Evolutionary conservation across 495 filamentous ascomycete species (phyloP), one percentile per base, ranked within the genome.

Genomic region (Filosporella fistucella): DNA sequence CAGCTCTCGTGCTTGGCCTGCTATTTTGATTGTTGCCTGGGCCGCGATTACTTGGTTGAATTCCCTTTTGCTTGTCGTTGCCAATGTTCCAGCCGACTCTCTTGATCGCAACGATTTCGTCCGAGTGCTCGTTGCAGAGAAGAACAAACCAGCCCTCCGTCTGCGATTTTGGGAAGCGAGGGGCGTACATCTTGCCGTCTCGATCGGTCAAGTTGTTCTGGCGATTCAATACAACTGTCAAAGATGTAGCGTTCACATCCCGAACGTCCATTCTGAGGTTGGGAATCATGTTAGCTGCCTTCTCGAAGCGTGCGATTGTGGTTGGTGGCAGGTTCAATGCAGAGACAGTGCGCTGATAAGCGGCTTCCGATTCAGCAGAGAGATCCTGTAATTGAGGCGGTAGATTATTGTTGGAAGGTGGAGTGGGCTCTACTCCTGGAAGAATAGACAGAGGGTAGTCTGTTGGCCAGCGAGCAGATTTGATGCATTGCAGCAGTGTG

Each of bases 61-160:
- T 55, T 35, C 32, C 42, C 51, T 61, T 49, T 43, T 66, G 47
- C 47, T 58, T 17, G 26, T 44, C 18, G 10, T 33, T 33, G 24
- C 23, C 33, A 14, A 71, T 48, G 12, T 70, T 75, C 89, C 91
- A 97, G 0, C 81, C 82, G 0, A 89, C 79, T 40, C 93, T 70
- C 70, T 95, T 96, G 39, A 97, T 69, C 2, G 85, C 91, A 5
- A 95, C 56, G 4, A 97, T 70, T 51, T 95, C 89, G 50, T 91
- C 89, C 8, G 61, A 68, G 10, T 63, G 64, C 1, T 74, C 64
- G 51, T 89, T 80, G 3, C 78, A 75, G 1, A 95, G 73, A 30
- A 97, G 49, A 6, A 91, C 75, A 63, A 97, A 96, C 78, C 81
- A 97, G 1, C 94, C 91, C 63, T 98, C 93, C 0, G 86, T 90